Conservation (phyloP, 495 filamentous ascomycete genomes). For the Penicillium canariense region DNA sequence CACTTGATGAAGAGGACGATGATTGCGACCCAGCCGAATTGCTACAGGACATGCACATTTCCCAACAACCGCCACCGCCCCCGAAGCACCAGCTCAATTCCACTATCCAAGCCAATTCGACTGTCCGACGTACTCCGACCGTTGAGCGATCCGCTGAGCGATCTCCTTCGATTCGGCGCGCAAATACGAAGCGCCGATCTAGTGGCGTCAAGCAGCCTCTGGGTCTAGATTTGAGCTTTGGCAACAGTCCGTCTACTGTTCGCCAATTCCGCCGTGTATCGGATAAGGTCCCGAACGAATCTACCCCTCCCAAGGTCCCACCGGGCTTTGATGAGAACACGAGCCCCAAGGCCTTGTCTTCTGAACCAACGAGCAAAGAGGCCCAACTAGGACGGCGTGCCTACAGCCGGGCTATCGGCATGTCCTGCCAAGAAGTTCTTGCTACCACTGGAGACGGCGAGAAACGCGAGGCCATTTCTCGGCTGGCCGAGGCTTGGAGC, state of each 20-base stretch:
- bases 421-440: constrained; percentile 77
- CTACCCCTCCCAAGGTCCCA: constrained; percentile 29
- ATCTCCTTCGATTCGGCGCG: constrained; percentile 44
- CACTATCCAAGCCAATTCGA: constrained; percentile 47
- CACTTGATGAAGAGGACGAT: constrained; percentile 29
- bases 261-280: constrained; percentile 88
- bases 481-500: constrained; percentile 79
- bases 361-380: constrained; percentile 63
- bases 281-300: constrained; percentile 51
- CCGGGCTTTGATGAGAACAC: constrained; percentile 47
- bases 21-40: constrained; percentile 39
- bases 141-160: constrained; percentile 44
- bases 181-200: constrained; percentile 47
- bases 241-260: constrained; percentile 84
- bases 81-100: constrained; percentile 42
- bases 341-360: constrained; percentile 34
- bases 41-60: constrained; percentile 41
- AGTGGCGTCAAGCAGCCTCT: constrained; percentile 71
- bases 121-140: constrained; percentile 54
- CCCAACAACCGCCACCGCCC: constrained; percentile 33
- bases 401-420: constrained; percentile 75
- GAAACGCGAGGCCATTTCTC: constrained; percentile 78
- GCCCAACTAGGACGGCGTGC: constrained; percentile 73
- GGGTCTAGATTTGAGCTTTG: constrained; percentile 81
- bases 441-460: constrained; percentile 70